phyloP scores from a whole-genome alignment of 1,284 basidiomycete genomes.

The Sporisorium scitamineum region DNA sequence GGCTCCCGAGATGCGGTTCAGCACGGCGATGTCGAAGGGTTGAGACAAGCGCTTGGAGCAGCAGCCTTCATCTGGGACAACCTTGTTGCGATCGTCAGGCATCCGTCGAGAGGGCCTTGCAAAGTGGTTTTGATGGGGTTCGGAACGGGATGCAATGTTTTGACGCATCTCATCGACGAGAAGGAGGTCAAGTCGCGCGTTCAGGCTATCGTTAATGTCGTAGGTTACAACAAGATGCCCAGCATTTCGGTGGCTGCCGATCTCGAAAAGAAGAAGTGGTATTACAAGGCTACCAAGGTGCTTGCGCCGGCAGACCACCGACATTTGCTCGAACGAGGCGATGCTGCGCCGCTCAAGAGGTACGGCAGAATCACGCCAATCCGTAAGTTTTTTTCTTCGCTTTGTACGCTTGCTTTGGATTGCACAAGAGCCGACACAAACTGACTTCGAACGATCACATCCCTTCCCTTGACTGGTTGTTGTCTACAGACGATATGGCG shows the following conservation, averaged over 20 bases:
- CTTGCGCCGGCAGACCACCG: conserved; percentile 39
- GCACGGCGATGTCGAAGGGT: not conserved
- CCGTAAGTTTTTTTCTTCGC: conserved; percentile 20
- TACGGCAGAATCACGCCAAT: conserved; percentile 31
- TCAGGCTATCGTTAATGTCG: conserved; percentile 47
- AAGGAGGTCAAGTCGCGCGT: conserved; percentile 60
- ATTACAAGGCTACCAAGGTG: conserved; percentile 31
- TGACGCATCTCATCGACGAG: conserved; percentile 80
- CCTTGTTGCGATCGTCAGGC: conserved; percentile 78
- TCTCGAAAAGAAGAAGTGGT: conserved; percentile 40
- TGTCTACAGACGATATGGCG: conserved; percentile 11
- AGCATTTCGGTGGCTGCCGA: not conserved
- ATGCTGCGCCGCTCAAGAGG: conserved; percentile 22
- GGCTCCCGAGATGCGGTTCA: not conserved
- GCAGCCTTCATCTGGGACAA: conserved; percentile 90
- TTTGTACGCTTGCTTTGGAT: not conserved
- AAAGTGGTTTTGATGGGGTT: conserved; percentile 86
- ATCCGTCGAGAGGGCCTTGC: conserved; percentile 71
- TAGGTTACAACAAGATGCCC: conserved; percentile 54
- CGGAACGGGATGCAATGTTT: conserved; percentile 80
- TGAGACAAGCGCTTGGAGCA: not conserved
- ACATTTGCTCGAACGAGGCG: conserved; percentile 27
- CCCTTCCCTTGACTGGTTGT: not conserved
- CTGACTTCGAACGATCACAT: not conserved
- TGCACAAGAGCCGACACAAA: not conserved